These are phyloP conservation scores for Eucalyptus curtisii DNA, from an alignment of 345 rosid species.

Conservation along the genomic window DNA sequence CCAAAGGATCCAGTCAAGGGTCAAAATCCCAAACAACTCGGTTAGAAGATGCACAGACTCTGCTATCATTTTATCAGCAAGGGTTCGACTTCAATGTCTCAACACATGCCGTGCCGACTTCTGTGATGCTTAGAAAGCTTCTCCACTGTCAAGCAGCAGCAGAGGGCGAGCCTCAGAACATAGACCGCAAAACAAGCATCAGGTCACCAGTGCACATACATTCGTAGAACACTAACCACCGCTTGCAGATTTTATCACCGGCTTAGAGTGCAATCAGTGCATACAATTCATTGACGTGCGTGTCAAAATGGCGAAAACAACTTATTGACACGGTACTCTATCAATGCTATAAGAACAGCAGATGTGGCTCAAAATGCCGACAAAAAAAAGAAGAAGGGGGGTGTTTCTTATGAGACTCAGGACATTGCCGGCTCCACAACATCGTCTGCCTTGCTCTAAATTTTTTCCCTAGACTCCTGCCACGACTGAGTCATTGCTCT, in stretches of 20 bases:
- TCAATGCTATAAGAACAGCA: background rate
- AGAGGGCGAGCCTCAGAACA: background rate
- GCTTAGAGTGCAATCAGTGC: background rate
- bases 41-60: background rate
- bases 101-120: background rate
- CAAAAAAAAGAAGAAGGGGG: background rate
- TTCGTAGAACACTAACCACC: background rate
- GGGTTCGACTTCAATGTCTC: background rate
- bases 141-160: background rate
- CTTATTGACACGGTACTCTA: background rate
- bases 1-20: background rate
- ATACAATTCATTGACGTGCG: background rate
- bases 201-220: background rate
- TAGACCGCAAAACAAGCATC: background rate
- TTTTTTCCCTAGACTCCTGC: background rate
- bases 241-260: background rate
- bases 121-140: background rate
- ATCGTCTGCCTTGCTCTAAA: background rate
- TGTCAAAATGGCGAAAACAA: background rate
- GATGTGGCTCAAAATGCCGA: background rate
- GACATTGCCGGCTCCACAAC: background rate
- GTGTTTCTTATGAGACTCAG: background rate
- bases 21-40: background rate
- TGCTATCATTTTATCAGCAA: background rate
- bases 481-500: slow-evolving; percentile 7